Percentiles rank a stretch among this genome's conserved stretches.
phyloP scores from a whole-genome alignment of 2,329 filamentous ascomycete species.

The Clonostachys rosea region DNA sequence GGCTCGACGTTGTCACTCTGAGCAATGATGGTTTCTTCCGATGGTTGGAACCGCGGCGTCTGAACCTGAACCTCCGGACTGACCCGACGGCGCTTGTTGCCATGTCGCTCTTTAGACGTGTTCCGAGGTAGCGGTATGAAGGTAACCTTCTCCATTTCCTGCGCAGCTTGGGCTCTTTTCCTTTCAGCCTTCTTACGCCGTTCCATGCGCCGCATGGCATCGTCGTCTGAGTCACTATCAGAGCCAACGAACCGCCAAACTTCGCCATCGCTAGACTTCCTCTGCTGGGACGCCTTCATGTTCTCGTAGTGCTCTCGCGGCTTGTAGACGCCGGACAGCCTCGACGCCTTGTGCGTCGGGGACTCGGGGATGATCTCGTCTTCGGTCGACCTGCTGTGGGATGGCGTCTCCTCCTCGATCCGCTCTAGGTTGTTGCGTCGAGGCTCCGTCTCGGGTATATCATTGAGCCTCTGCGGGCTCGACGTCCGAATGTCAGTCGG shows the following conservation, averaged over 20 bases:
- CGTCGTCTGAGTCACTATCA: constrained; percentile 27
- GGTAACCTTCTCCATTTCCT: constrained; percentile 33
- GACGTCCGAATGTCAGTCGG: constrained; percentile 33
- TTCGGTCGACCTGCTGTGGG: constrained; percentile 7
- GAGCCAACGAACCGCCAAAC: constrained; percentile 9
- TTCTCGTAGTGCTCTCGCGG: constrained; percentile 37
- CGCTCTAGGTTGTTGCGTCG: constrained; percentile 10
- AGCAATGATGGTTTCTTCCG: no score
- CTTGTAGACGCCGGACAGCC: constrained; percentile 13
- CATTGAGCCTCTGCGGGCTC: constrained; percentile 29
- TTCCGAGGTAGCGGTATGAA: constrained; percentile 17
- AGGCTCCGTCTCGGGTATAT: constrained; percentile 18
- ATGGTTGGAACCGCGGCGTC: no score
- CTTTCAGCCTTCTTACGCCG: constrained; percentile 27
- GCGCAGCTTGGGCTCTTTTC: constrained; percentile 31
- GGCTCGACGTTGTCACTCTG: no score
- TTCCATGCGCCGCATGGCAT: constrained; percentile 18
- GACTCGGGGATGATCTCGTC: neutral
- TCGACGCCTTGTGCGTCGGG: constrained; percentile 4
- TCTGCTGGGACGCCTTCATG: constrained; percentile 39
- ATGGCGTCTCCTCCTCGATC: constrained; percentile 15
- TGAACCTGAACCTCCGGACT: neutral
- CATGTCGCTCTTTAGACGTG: constrained; percentile 11
- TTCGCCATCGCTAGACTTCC: constrained; percentile 15
- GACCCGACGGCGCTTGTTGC: constrained; percentile 14